These are phyloP conservation scores for Neurospora sp. DNA, from an alignment of 495 filamentous ascomycete species.

Conservation along the genomic window DNA sequence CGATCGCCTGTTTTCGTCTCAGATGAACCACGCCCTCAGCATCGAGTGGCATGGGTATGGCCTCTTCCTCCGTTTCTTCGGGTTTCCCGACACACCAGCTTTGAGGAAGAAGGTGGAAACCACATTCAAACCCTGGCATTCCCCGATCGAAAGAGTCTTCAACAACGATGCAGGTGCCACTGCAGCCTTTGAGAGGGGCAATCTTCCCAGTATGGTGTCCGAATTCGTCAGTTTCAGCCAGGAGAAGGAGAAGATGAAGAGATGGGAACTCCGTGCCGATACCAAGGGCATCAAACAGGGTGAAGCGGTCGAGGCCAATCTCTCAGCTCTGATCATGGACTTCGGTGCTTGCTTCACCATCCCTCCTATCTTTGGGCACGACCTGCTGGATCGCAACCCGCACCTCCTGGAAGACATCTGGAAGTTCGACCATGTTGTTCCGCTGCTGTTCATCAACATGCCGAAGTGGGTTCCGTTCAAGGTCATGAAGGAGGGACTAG, in stretches of 20 bases:
- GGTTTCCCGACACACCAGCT: not conserved
- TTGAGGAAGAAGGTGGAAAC: not conserved
- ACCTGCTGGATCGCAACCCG: slow-evolving; percentile 1
- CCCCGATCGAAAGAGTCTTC: slow-evolving; percentile 1
- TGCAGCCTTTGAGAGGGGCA: not conserved
- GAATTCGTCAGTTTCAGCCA: not conserved
- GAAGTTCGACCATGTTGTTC: slow-evolving; percentile 13
- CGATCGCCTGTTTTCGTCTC: not conserved
- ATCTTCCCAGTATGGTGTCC: not conserved
- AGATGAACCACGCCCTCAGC: not conserved
- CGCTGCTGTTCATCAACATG: slow-evolving; percentile 10
- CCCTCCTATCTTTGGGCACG: slow-evolving; percentile 4
- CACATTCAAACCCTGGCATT: not conserved
- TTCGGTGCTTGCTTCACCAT: slow-evolving; percentile 6
- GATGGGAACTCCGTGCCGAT: slow-evolving; percentile 1
- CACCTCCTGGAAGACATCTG: slow-evolving; percentile 6
- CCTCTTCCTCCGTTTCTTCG: slow-evolving; percentile 2
- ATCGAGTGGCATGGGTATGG: not conserved
- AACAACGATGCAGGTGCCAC: slow-evolving; percentile 1
- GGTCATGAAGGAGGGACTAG: slow-evolving; percentile 7
- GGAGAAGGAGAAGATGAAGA: not conserved
- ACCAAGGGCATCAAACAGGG: not conserved
- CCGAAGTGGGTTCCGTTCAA: slow-evolving; percentile 9
- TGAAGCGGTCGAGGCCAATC: slow-evolving; percentile 1
- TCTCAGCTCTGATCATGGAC: not conserved